Evolutionary conservation across 805 yeast species (phyloP).

Genomic region (Candida verbasci): DNA sequence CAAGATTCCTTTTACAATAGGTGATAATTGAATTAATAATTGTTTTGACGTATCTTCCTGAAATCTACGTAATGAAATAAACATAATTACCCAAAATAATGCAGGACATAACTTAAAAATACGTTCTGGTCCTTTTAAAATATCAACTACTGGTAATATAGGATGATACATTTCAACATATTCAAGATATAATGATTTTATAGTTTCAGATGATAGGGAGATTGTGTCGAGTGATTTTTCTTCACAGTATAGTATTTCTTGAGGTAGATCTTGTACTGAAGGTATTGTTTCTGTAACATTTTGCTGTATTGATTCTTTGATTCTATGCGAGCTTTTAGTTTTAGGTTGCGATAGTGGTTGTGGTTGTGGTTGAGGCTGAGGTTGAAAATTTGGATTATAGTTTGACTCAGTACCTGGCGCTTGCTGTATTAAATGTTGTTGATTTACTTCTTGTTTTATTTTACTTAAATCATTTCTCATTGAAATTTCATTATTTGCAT

Average conservation of each 20-base stretch:
- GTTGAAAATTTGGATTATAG: no score
- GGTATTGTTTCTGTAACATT: not conserved
- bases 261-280: not conserved
- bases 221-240: conserved; percentile 73
- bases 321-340: no score
- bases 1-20: conserved; percentile 66
- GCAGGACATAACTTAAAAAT: conserved; percentile 80
- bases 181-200: conserved; percentile 60
- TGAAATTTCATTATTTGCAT: not conserved
- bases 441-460: no score
- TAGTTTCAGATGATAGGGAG: conserved; percentile 55
- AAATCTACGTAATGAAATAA: conserved; percentile 72
- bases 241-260: conserved; percentile 42
- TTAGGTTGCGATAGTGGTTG: no score
- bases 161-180: conserved; percentile 79
- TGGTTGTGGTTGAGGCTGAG: no score
- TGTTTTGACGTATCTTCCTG: conserved; percentile 28
- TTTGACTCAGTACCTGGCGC: not conserved
- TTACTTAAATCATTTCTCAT: not conserved
- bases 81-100: conserved; percentile 89
- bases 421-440: not conserved
- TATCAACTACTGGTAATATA: conserved; percentile 82
- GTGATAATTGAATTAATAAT: conserved; percentile 60
- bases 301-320: no score
- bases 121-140: conserved; percentile 74